Evolutionary conservation across 164 flowering plant genomes (phyloP), one percentile per base, ranked within the genome.

Genomic region (Magnolia officinalis): DNA sequence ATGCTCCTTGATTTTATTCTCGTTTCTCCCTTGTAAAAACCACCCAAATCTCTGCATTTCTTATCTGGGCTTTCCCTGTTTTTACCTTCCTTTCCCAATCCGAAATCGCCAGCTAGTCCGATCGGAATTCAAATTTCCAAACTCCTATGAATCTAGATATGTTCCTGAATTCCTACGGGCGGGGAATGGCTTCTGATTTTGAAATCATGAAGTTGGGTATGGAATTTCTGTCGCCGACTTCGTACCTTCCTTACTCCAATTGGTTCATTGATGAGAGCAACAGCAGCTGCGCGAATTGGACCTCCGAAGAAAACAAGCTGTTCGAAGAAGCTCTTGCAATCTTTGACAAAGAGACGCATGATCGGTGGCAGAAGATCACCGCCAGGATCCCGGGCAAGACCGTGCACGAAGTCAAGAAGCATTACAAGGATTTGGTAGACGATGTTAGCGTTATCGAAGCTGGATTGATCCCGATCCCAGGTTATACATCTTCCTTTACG

Each of bases 401-500:
- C 0, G 87, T 86, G 18, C 72, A 45, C 2, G 95, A 92, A 61
- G 91, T 91, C 77, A 80, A 80, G 50, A 86, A 83, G 63, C 95
- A 90, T 76, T 92, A 91, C 65, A 81, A 72, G 49, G 89, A 86
- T 65, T 79, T 92, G 82, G 92, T 82, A 73, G 90, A 86, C 29
- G 97, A 92, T 83, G 88, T 92, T 58, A 79, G 86, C 72, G 81
- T 84, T 58, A 92, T 92, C 11, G 97, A 92, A 74, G 92, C 95
- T 0, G 97, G 97, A 16, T 65, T 85, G 61, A 80, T 92, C 24
- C 95, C 92, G 1, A 79, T 87, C 73, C 95, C 92, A 16, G 89
- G 92, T 0, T 89, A 91, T 55, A 71, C 67, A 4, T 79, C 73
- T 7, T 82, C 90, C 49, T 91, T 91, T 78, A 86, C 90, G 5